Percentiles rank a stretch among this genome's conserved stretches.
phyloP scores from a whole-genome alignment of 371 early-diverging fungal species.

The Mortierella sp. region DNA sequence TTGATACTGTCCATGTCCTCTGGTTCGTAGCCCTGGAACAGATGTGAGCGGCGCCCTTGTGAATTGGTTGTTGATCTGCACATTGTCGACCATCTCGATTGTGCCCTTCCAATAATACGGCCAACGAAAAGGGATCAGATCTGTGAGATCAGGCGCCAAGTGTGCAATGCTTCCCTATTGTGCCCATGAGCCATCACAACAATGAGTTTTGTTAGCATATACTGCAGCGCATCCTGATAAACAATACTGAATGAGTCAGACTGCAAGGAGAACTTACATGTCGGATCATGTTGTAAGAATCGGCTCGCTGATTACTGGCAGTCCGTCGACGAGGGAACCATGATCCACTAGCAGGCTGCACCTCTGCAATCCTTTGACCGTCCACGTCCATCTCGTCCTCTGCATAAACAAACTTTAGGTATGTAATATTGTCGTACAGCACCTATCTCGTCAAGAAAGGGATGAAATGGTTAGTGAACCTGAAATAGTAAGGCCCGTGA shows the following conservation, averaged over 20 bases:
- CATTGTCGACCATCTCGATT: slow-evolving; percentile 56
- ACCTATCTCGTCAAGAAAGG: slow-evolving; percentile 59
- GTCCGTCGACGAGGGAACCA: slow-evolving; percentile 52
- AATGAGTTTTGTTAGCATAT: too few species aligned
- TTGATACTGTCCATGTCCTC: slow-evolving; percentile 6
- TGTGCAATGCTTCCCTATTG: slow-evolving; percentile 53
- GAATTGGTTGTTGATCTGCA: slow-evolving; percentile 57
- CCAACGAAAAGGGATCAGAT: slow-evolving; percentile 55
- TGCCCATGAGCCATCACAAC: not conserved
- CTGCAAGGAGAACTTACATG: slow-evolving; percentile 38
- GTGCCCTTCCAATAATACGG: slow-evolving; percentile 64
- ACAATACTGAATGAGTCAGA: too few species aligned
- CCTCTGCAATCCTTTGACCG: slow-evolving; percentile 53
- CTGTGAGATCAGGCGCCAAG: slow-evolving; percentile 50
- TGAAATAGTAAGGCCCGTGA: not conserved
- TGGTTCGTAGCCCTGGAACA: slow-evolving; percentile 58
- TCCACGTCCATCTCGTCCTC: slow-evolving; percentile 65
- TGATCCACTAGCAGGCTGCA: slow-evolving; percentile 34
- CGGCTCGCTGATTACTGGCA: slow-evolving; percentile 38
- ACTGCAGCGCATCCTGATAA: too few species aligned
- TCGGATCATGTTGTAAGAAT: slow-evolving; percentile 60
- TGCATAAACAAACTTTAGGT: slow-evolving; percentile 70
- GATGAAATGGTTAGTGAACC: not conserved
- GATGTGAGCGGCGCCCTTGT: slow-evolving; percentile 53
- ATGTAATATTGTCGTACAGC: slow-evolving; percentile 84